Percentiles rank a stretch among this genome's conserved stretches.
Evolutionary conservation across 345 rosid genomes (phyloP).

Genomic region (Pistacia integerrima): DNA sequence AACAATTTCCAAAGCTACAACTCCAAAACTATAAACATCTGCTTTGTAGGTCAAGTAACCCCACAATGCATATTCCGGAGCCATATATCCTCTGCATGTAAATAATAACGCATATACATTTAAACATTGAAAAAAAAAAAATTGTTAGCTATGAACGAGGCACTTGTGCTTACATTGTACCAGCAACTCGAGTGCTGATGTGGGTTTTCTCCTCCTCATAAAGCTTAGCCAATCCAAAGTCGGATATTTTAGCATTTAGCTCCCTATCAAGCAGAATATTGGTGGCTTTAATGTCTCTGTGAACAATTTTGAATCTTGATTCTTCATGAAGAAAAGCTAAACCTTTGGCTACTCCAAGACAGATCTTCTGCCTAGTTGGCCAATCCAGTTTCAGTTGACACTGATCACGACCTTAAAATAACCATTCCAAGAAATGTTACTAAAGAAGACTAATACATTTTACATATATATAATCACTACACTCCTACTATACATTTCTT

Average conservation of each 20-base stretch:
- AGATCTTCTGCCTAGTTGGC: slow-evolving; percentile 23
- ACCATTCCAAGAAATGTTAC: slow-evolving; percentile 5
- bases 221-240: slow-evolving; percentile 61
- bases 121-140: neutral
- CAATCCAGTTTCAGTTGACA: slow-evolving; percentile 21
- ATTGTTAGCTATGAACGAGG: neutral
- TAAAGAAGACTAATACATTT: neutral
- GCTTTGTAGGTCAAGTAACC: slow-evolving; percentile 55
- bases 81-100: slow-evolving; percentile 53
- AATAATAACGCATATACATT: neutral
- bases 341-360: slow-evolving; percentile 30
- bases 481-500: neutral
- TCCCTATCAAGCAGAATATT: slow-evolving; percentile 50
- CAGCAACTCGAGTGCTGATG: slow-evolving; percentile 54
- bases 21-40: slow-evolving; percentile 62
- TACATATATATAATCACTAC: neutral
- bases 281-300: slow-evolving; percentile 58
- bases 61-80: slow-evolving; percentile 58
- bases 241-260: slow-evolving; percentile 56
- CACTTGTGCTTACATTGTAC: slow-evolving; percentile 44
- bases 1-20: slow-evolving; percentile 49
- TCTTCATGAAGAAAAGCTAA: slow-evolving; percentile 32
- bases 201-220: slow-evolving; percentile 49
- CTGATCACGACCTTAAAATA: neutral
- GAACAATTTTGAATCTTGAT: slow-evolving; percentile 44